A percentile compares a stretch with the other conserved stretches of the same genome.
Evolutionary conservation across 2,329 filamentous ascomycete genomes (phyloP).

Genomic region (Fusarium mangiferae): DNA sequence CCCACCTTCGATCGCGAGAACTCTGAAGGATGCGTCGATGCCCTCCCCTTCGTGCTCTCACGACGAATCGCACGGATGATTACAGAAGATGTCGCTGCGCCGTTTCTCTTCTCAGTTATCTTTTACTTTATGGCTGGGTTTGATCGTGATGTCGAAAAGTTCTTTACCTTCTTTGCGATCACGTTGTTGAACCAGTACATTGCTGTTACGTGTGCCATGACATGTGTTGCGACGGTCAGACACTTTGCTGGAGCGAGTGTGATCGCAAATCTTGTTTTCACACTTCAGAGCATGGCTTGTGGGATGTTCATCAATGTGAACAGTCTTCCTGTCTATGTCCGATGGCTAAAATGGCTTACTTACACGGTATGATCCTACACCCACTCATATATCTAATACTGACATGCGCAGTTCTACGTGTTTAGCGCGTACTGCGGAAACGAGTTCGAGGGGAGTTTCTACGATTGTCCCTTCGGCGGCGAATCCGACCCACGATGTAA

Average conservation of each 20-base stretch:
- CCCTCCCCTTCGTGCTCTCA: slow-evolving; percentile 76
- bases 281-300: slow-evolving; percentile 77
- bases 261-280: slow-evolving; percentile 78
- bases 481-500: slow-evolving; percentile 71
- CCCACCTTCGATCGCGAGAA: slow-evolving; percentile 80
- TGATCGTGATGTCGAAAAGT: slow-evolving; percentile 69
- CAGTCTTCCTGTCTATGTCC: slow-evolving; percentile 79
- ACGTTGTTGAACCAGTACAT: slow-evolving; percentile 78
- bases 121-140: slow-evolving; percentile 85
- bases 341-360: slow-evolving; percentile 78
- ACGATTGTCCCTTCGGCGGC: slow-evolving; percentile 76
- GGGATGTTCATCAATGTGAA: slow-evolving; percentile 81
- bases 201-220: slow-evolving; percentile 75
- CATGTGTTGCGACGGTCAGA: slow-evolving; percentile 72
- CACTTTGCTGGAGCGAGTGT: slow-evolving; percentile 77
- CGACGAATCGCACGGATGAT: slow-evolving; percentile 74
- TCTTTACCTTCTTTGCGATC: slow-evolving; percentile 78
- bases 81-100: slow-evolving; percentile 78
- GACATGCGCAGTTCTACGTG: slow-evolving; percentile 66
- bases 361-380: slow-evolving; percentile 59
- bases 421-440: slow-evolving; percentile 78
- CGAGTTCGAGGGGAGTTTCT: slow-evolving; percentile 77
- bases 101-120: slow-evolving; percentile 75
- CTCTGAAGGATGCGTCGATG: slow-evolving; percentile 76
- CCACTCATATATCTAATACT: slow-evolving; percentile 4